phyloP scores from a whole-genome alignment of 2,329 filamentous ascomycete genomes.

The Talaromyces sp. region DNA sequence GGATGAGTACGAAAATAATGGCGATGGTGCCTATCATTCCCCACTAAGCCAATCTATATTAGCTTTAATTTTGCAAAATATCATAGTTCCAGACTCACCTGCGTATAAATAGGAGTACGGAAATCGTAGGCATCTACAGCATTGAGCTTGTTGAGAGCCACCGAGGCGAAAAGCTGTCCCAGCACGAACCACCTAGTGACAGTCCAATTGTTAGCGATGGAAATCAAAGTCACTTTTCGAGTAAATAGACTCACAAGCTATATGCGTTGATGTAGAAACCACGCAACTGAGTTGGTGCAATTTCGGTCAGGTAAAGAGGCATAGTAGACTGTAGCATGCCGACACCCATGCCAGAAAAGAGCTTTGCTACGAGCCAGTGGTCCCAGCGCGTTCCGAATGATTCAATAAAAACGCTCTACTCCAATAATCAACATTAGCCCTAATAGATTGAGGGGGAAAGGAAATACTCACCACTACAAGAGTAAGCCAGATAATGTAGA shows the following conservation, averaged over 20 bases:
- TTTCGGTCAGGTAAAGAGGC: constrained; percentile 39
- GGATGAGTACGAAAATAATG: constrained; percentile 33
- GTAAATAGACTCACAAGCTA: constrained; percentile 25
- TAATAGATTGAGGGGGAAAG: too few species aligned
- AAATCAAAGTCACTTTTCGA: background rate
- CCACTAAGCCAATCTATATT: constrained; percentile 27
- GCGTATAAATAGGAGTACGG: constrained; percentile 39
- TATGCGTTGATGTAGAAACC: constrained; percentile 39
- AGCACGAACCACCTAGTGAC: constrained; percentile 38
- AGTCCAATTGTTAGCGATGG: background rate
- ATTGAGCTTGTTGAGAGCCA: constrained; percentile 36
- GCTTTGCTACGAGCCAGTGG: constrained; percentile 35
- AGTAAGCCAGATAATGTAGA: constrained; percentile 32
- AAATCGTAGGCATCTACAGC: constrained; percentile 28
- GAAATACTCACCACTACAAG: constrained; percentile 21
- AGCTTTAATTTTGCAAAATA: background rate
- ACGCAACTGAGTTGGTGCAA: constrained; percentile 37
- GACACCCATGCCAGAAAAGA: constrained; percentile 37
- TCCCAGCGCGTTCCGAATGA: constrained; percentile 33
- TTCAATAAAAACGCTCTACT: constrained; percentile 34
- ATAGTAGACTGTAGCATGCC: constrained; percentile 41
- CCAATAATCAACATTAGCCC: background rate
- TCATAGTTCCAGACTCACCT: constrained; percentile 18
- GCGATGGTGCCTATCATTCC: constrained; percentile 39
- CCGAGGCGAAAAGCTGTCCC: constrained; percentile 39